These are phyloP conservation scores for Hypseocharis bilobata DNA, from an alignment of 441 rosid species.

Conservation along the genomic window DNA sequence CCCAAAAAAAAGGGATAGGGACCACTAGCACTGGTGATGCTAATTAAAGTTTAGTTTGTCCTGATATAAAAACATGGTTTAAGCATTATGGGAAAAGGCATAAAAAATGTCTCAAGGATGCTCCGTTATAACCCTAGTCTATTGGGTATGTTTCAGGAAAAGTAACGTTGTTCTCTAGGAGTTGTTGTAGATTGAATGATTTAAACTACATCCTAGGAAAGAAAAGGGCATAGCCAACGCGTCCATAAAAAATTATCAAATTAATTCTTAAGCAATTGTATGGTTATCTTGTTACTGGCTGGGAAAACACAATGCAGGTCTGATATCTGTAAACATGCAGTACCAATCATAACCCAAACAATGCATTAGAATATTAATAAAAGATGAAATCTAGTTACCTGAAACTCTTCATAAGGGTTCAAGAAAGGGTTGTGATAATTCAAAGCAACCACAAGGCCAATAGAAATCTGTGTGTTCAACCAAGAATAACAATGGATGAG, in stretches of 20 bases:
- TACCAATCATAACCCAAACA: not conserved
- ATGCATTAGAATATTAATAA: not conserved
- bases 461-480: conserved; percentile 52
- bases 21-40: not conserved
- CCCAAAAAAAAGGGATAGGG: not conserved
- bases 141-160: not conserved
- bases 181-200: not conserved
- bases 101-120: not conserved
- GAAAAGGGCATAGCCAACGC: not conserved
- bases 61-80: not conserved
- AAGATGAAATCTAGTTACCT: conserved; percentile 39
- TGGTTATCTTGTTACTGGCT: no score
- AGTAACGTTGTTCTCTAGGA: not conserved
- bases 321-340: not conserved
- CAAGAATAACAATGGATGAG: conserved; percentile 22
- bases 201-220: not conserved
- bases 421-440: conserved; percentile 77
- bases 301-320: not conserved
- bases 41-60: not conserved
- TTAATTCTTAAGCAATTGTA: no score
- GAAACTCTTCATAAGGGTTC: conserved; percentile 89
- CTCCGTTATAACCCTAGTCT: not conserved
- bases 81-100: no score
- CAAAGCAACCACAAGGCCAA: conserved; percentile 84
- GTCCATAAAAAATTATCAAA: no score